Evolutionary conservation across 73 alveolate species (phyloP).

Genomic region (Stentor roeselii): DNA sequence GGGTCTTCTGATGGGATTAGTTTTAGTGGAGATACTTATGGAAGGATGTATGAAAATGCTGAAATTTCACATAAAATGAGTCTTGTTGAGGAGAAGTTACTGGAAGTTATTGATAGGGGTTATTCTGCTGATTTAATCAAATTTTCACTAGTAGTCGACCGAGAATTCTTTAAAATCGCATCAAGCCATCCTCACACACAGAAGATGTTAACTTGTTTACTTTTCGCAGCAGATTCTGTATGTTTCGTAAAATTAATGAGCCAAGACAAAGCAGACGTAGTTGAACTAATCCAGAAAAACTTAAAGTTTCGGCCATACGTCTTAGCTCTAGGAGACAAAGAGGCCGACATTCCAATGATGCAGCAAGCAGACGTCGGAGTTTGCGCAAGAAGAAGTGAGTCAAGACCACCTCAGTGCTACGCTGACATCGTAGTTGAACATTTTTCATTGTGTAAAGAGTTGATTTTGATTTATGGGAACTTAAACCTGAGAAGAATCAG

Average conservation of each 20-base stretch:
- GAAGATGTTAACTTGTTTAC: not conserved
- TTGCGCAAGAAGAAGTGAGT: not conserved
- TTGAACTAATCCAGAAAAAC: not conserved
- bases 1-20: too few species aligned
- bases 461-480: not conserved
- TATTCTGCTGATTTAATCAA: not conserved
- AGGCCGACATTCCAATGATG: conserved; percentile 7
- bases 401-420: not conserved
- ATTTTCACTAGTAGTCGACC: not conserved
- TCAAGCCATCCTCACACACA: not conserved
- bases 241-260: not conserved
- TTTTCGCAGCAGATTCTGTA: conserved; percentile 3
- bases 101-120: not conserved
- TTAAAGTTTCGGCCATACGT: not conserved
- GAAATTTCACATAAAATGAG: too few species aligned
- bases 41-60: too few species aligned
- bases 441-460: not conserved
- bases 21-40: too few species aligned
- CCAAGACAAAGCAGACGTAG: conserved; percentile 5
- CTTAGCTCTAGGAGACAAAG: not conserved
- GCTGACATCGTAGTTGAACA: not conserved
- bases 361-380: conserved; percentile 16
- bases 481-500: not conserved
- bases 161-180: not conserved
- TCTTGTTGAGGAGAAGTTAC: too few species aligned